These are phyloP conservation scores for Solanum medicagineum DNA, from an alignment of 257 asterid species.

Conservation along the genomic window DNA sequence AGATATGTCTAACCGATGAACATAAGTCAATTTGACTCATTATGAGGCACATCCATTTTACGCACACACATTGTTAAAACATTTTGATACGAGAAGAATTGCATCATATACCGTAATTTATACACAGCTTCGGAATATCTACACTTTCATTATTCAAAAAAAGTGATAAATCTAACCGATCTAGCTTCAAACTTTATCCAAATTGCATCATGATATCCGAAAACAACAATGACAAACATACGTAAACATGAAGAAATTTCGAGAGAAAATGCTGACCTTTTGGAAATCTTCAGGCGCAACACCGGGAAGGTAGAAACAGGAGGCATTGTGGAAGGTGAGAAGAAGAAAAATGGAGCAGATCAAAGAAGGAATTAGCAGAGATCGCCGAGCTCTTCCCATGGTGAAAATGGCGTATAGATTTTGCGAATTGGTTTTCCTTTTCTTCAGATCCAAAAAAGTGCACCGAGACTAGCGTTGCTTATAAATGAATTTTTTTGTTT, in stretches of 20 bases:
- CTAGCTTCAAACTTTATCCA: background rate
- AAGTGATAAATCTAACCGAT: background rate
- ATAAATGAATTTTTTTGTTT: background rate
- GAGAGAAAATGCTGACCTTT: slow-evolving; percentile 9
- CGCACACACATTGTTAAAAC: background rate
- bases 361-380: background rate
- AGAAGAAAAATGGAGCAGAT: slow-evolving; percentile 12
- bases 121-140: background rate
- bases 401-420: background rate
- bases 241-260: background rate
- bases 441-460: background rate
- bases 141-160: background rate
- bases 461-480: background rate
- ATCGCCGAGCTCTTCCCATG: slow-evolving; percentile 13
- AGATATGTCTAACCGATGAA: background rate
- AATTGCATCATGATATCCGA: background rate
- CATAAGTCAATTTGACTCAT: background rate
- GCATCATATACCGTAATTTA: background rate
- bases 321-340: slow-evolving; percentile 33
- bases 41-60: background rate
- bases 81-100: background rate
- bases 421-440: background rate
- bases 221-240: background rate
- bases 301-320: slow-evolving; percentile 72
- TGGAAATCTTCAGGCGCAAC: slow-evolving; percentile 80